Conservation (phyloP, 768 basidiomycete species). For the Scleroderma citrinum region DNA sequence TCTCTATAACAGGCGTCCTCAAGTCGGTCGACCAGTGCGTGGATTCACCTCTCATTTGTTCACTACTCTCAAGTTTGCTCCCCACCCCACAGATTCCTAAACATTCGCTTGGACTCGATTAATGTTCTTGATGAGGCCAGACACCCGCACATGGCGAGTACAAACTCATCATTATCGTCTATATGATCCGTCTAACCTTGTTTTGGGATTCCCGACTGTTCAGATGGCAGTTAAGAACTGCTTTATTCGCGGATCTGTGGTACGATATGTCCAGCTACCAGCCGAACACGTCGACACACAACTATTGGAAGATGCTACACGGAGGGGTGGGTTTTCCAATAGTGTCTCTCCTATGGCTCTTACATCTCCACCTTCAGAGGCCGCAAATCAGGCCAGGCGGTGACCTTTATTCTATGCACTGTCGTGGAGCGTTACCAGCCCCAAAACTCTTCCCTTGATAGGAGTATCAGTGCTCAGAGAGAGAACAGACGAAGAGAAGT, state of each 20-base stretch:
- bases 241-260: constrained; percentile 97
- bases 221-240: constrained; percentile 99
- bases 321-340: constrained; percentile 61
- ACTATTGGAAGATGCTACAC: constrained; percentile 90
- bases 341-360: background rate
- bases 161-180: background rate
- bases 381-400: constrained; percentile 36
- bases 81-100: constrained; percentile 64
- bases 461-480: background rate
- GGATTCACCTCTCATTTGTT: background rate
- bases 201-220: background rate
- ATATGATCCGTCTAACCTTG: background rate
- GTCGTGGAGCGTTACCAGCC: background rate
- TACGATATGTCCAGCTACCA: constrained; percentile 94
- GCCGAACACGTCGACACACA: constrained; percentile 93
- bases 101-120: constrained; percentile 94
- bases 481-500: background rate
- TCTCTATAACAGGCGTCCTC: constrained; percentile 90
- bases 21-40: constrained; percentile 98
- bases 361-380: constrained; percentile 27
- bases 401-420: constrained; percentile 11
- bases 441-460: background rate
- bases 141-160: constrained; percentile 92
- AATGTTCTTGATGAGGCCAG: constrained; percentile 86
- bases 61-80: constrained; percentile 2